A percentile compares a stretch with the other conserved stretches of the same genome.
These are phyloP conservation scores for Candida sanyiensis DNA, from an alignment of 805 yeast species.

Conservation along the genomic window DNA sequence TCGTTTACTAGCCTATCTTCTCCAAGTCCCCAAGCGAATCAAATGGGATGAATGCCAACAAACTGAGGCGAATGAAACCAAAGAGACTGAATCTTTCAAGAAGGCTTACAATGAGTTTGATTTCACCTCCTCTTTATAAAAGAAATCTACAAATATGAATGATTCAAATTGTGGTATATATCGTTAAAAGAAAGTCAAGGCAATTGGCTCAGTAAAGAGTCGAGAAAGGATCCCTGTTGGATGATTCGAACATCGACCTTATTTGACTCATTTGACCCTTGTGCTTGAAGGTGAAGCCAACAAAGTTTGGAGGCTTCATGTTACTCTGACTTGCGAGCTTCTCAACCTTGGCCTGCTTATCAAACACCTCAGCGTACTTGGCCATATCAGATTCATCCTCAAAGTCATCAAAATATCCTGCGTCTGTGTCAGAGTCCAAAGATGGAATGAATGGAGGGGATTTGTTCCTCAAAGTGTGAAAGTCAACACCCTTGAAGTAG, in stretches of 20 bases:
- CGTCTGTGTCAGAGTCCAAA: conserved; percentile 93
- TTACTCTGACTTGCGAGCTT: conserved; percentile 63
- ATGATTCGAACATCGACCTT: conserved; percentile 24
- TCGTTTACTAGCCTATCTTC: conserved; percentile 60
- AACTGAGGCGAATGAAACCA: conserved; percentile 50
- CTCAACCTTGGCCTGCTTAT: conserved; percentile 82
- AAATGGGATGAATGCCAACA: conserved; percentile 80
- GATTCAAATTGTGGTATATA: not conserved
- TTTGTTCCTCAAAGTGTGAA: conserved; percentile 59
- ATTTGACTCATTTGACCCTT: conserved; percentile 32
- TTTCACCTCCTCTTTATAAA: conserved; percentile 32
- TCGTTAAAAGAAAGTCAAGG: too few relatives aligned
- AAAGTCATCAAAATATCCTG: conserved; percentile 97
- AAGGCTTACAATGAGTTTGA: conserved; percentile 48
- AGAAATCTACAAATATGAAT: not conserved
- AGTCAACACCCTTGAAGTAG: conserved; percentile 81
- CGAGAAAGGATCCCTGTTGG: conserved; percentile 24
- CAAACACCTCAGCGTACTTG: conserved; percentile 94
- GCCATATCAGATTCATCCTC: conserved; percentile 96
- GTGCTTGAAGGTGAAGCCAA: conserved; percentile 95
- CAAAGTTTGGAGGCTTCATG: conserved; percentile 62
- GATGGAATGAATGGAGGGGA: conserved; percentile 97
- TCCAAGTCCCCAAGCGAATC: conserved; percentile 54
- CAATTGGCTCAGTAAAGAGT: conserved; percentile 24
- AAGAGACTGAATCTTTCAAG: conserved; percentile 62